Evolutionary conservation across 1,284 basidiomycete genomes (phyloP).

Genomic region (Cutaneotrichosporon sp.): DNA sequence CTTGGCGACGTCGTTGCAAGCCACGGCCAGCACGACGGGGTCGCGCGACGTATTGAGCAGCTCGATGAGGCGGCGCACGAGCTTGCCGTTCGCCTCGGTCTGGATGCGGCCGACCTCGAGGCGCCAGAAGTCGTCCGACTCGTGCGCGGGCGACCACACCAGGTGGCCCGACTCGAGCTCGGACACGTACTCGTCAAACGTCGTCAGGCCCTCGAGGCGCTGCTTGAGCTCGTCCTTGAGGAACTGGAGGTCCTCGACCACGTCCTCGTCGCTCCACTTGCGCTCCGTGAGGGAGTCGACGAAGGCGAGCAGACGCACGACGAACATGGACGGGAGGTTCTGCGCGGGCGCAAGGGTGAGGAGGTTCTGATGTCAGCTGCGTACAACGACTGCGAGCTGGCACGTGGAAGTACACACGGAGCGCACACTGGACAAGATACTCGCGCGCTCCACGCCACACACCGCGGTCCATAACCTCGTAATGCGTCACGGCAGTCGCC

Average conservation of each 20-base stretch:
- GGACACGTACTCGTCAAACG: constrained; percentile 92
- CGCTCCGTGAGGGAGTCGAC: constrained; percentile 77
- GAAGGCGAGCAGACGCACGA: constrained; percentile 81
- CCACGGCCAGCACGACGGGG: constrained; percentile 78
- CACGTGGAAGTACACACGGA: no score
- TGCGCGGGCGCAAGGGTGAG: constrained; percentile 61
- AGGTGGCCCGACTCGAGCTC: constrained; percentile 88
- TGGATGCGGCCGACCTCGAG: constrained; percentile 88
- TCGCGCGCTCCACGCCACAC: no score
- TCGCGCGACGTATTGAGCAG: constrained; percentile 72
- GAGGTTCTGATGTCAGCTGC: constrained; percentile 66
- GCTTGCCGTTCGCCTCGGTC: constrained; percentile 75
- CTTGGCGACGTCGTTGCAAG: constrained; percentile 88
- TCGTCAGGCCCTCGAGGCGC: constrained; percentile 77
- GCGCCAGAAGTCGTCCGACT: constrained; percentile 96
- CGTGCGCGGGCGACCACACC: constrained; percentile 93
- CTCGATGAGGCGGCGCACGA: constrained; percentile 76
- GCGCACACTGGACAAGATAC: no score
- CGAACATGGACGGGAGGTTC: constrained; percentile 91
- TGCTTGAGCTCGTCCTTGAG: constrained; percentile 77
- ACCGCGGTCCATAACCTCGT: no score
- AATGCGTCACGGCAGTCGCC: no score
- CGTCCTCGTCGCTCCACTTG: constrained; percentile 94
- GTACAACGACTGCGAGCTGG: not conserved
- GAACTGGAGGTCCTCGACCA: constrained; percentile 86